Percentiles rank a stretch among this genome's conserved stretches.
These are phyloP conservation scores for Neohortaea acidophila DNA, from an alignment of 495 filamentous ascomycete species.

Conservation along the genomic window DNA sequence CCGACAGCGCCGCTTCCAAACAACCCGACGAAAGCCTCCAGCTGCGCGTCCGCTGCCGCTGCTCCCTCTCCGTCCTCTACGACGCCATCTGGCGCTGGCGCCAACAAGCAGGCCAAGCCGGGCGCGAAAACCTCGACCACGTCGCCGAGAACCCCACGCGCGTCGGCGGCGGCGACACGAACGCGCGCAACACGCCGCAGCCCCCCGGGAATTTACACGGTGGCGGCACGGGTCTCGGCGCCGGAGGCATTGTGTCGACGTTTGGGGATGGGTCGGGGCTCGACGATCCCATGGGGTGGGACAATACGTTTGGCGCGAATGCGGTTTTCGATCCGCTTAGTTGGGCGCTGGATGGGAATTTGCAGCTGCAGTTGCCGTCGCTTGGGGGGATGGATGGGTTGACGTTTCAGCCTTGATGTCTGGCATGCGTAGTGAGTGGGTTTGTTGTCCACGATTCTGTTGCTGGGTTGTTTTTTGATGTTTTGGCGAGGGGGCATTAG, in stretches of 20 bases:
- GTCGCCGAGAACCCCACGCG: constrained; percentile 15
- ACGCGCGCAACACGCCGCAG: constrained; percentile 13
- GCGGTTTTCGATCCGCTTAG: constrained; percentile 71
- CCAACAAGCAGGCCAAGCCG: constrained; percentile 15
- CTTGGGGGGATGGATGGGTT: constrained; percentile 24
- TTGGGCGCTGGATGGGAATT: constrained; percentile 75
- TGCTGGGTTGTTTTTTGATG: too few relatives aligned
- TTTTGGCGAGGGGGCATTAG: too few relatives aligned
- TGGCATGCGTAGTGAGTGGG: too few relatives aligned
- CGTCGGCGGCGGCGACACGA: constrained; percentile 5
- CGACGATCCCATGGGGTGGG: constrained; percentile 20
- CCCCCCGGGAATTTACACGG: too few relatives aligned
- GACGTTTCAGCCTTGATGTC: too few relatives aligned
- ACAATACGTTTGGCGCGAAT: constrained; percentile 47
- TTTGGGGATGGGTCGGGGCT: constrained; percentile 16
- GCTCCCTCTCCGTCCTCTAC: constrained; percentile 86
- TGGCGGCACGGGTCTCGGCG: neutral
- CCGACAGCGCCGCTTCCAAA: constrained; percentile 2
- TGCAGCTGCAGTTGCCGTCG: constrained; percentile 35
- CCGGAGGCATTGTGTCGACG: neutral
- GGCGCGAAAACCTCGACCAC: constrained; percentile 9
- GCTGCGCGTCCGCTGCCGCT: constrained; percentile 73
- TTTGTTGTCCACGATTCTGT: too few relatives aligned
- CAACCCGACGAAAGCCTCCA: constrained; percentile 53
- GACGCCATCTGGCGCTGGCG: constrained; percentile 91